Conservation (phyloP, 371 early-diverging fungal genomes). For the Mortierella sp. region DNA sequence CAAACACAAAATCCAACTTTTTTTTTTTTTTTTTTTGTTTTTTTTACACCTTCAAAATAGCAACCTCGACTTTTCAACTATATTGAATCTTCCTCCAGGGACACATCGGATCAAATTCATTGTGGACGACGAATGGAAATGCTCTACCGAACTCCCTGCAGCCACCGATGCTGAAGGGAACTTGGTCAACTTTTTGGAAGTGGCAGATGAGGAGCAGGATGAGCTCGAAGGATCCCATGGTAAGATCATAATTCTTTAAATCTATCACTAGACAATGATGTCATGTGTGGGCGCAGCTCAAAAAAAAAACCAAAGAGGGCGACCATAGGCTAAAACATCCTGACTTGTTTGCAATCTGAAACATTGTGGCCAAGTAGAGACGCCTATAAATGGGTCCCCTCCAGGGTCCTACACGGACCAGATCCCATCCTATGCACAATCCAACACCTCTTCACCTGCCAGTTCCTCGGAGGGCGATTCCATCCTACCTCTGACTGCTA, state of each 20-base stretch:
- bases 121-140: constrained; percentile 98
- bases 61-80: constrained; percentile 80
- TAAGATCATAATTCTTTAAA: constrained; percentile 8
- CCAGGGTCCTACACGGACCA: constrained; percentile 50
- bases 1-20: constrained; percentile 27
- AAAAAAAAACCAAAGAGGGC: background rate
- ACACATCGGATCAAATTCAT: constrained; percentile 97
- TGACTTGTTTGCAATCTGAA: too few species aligned
- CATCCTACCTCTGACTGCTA: constrained; percentile 33
- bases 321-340: too few species aligned
- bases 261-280: background rate
- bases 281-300: background rate
- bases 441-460: constrained; percentile 27
- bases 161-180: constrained; percentile 96
- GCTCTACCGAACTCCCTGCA: constrained; percentile 88
- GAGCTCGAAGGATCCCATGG: constrained; percentile 49
- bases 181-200: constrained; percentile 94
- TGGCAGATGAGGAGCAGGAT: constrained; percentile 65
- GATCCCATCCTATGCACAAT: constrained; percentile 41
- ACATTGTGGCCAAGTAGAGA: constrained; percentile 16
- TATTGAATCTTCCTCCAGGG: constrained; percentile 90
- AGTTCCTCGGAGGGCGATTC: constrained; percentile 34
- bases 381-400: constrained; percentile 49
- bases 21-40: constrained; percentile 36
- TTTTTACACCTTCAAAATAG: constrained; percentile 55